Percentiles rank a stretch among this genome's conserved stretches.
Evolutionary conservation across 768 basidiomycete species (phyloP).

Genomic region (Russula foetens): DNA sequence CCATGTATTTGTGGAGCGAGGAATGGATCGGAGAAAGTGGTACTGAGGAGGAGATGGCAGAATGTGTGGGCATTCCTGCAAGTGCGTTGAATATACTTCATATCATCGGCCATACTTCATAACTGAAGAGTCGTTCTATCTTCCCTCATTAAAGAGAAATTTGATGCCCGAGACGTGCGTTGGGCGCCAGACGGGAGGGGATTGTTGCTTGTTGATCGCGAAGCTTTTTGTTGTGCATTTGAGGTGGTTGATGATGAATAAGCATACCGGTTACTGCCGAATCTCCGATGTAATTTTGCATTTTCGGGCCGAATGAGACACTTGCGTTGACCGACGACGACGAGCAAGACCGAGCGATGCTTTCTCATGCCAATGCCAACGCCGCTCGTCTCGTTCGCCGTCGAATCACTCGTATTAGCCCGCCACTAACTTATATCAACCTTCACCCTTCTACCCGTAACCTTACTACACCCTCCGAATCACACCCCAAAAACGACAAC

Average conservation of each 20-base stretch:
- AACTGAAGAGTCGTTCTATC: not conserved
- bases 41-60: slow-evolving; percentile 70
- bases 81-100: slow-evolving; percentile 39
- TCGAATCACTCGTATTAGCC: not conserved
- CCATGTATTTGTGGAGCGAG: slow-evolving; percentile 75
- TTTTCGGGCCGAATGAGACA: not conserved
- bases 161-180: slow-evolving; percentile 56
- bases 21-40: slow-evolving; percentile 57
- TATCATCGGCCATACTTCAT: not conserved
- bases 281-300: slow-evolving; percentile 1
- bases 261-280: slow-evolving; percentile 5
- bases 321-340: slow-evolving; percentile 8
- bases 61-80: slow-evolving; percentile 85
- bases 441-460: not conserved
- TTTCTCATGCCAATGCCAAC: slow-evolving; percentile 14
- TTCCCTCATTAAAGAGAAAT: slow-evolving; percentile 42
- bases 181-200: slow-evolving; percentile 90
- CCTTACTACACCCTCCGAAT: slow-evolving; percentile 17
- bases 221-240: slow-evolving; percentile 53
- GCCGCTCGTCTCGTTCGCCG: slow-evolving; percentile 16
- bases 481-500: not conserved
- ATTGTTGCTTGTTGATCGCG: slow-evolving; percentile 63
- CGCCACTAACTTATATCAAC: not conserved
- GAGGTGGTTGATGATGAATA: slow-evolving; percentile 19
- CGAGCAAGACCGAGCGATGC: slow-evolving; percentile 13